phyloP scores from a whole-genome alignment of 1,139 yeast species.

The Debaryomyces subglobosus region DNA sequence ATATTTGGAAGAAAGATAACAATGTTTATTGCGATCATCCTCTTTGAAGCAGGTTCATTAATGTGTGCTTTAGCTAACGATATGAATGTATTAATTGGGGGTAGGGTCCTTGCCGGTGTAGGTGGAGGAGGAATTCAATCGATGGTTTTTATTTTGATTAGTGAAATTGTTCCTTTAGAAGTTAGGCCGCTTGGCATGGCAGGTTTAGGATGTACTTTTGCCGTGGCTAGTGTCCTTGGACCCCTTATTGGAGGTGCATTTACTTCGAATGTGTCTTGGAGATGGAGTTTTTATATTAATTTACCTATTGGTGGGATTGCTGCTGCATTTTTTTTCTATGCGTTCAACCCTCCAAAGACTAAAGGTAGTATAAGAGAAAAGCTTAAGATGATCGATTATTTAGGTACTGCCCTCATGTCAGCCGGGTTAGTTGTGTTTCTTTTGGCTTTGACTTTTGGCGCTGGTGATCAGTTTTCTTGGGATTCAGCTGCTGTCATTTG shows the following conservation, averaged over 20 bases:
- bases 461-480: conserved; percentile 50
- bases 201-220: conserved; percentile 41
- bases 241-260: conserved; percentile 61
- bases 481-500: conserved; percentile 49
- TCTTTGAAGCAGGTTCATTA: conserved; percentile 44
- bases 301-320: conserved; percentile 44
- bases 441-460: conserved; percentile 47
- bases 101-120: conserved; percentile 47
- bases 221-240: conserved; percentile 55
- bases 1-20: conserved; percentile 50
- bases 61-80: conserved; percentile 44
- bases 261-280: conserved; percentile 49
- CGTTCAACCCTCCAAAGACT: conserved; percentile 40
- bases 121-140: conserved; percentile 51
- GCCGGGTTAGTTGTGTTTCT: conserved; percentile 50
- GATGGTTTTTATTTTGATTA: conserved; percentile 45
- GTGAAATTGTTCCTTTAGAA: conserved; percentile 44
- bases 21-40: conserved; percentile 34
- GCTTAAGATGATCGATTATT: conserved; percentile 48
- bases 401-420: conserved; percentile 51
- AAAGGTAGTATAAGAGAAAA: conserved; percentile 29
- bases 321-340: conserved; percentile 24
- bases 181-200: conserved; percentile 40
- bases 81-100: conserved; percentile 41
- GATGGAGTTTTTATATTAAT: conserved; percentile 31